phyloP scores from a whole-genome alignment of 805 yeast species.

The Metschnikowia picachoensis region DNA sequence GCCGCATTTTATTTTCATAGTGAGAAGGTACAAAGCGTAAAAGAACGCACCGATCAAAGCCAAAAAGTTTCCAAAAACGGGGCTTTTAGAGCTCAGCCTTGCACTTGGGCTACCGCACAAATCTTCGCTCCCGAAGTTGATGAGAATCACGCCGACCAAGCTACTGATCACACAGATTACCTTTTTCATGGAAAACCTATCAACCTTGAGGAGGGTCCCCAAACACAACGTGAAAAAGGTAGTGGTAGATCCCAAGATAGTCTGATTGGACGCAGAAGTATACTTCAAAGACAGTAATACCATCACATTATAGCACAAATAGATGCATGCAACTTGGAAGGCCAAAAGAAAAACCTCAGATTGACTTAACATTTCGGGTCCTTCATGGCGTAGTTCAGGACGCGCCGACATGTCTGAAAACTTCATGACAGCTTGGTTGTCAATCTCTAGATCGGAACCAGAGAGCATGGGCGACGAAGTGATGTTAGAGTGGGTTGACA shows the following conservation, averaged over 20 bases:
- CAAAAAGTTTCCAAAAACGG: conserved; percentile 42
- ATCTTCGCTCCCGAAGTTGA: conserved; percentile 27
- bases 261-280: conserved; percentile 52
- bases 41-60: conserved; percentile 45
- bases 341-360: conserved; percentile 36
- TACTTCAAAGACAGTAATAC: conserved; percentile 42
- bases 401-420: neutral
- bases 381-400: neutral
- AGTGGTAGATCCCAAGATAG: conserved; percentile 48
- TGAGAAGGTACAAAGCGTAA: conserved; percentile 43
- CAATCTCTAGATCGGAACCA: conserved; percentile 12
- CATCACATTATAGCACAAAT: conserved; percentile 38
- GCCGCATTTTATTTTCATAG: conserved; percentile 44
- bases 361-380: conserved; percentile 18
- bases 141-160: conserved; percentile 43
- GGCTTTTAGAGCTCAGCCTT: conserved; percentile 32
- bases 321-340: conserved; percentile 37
- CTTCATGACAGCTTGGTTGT: neutral
- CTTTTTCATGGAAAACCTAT: conserved; percentile 39
- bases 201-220: conserved; percentile 40
- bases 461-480: conserved; percentile 14
- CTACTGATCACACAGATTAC: conserved; percentile 42
- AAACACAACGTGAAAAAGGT: conserved; percentile 47
- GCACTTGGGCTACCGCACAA: conserved; percentile 11
- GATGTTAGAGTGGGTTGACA: conserved; percentile 13